phyloP scores from a whole-genome alignment of 129 eudicot species.

The Scalesia atractyloides region DNA sequence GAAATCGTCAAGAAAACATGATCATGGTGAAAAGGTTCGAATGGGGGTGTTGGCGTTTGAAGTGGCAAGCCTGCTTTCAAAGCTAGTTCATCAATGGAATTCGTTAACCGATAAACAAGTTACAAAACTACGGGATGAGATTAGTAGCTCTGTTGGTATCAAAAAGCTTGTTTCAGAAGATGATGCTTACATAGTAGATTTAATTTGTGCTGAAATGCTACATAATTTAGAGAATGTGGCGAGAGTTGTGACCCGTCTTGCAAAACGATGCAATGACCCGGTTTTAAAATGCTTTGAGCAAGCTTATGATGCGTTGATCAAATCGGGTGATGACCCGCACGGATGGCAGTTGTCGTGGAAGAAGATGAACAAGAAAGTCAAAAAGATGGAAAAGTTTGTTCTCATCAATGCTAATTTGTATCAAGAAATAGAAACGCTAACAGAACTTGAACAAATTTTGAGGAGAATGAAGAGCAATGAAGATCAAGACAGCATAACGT shows the following conservation, averaged over 20 bases:
- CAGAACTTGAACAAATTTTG: conserved; percentile 73
- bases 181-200: conserved; percentile 54
- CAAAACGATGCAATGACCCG: conserved; percentile 69
- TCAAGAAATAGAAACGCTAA: conserved; percentile 74
- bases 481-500: conserved; percentile 48
- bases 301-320: conserved; percentile 52
- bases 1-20: conserved; percentile 58
- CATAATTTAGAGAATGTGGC: conserved; percentile 62
- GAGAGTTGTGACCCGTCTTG: conserved; percentile 57
- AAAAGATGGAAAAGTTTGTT: conserved; percentile 73
- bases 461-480: conserved; percentile 63
- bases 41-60: conserved; percentile 79
- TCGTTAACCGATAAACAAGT: conserved; percentile 69
- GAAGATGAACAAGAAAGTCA: conserved; percentile 70
- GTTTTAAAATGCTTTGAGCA: conserved; percentile 60
- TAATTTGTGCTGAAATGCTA: conserved; percentile 64
- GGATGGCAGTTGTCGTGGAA: conserved; percentile 65
- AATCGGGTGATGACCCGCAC: conserved; percentile 53
- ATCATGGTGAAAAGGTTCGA: conserved; percentile 37
- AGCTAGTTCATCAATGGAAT: conserved; percentile 72
- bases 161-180: conserved; percentile 68
- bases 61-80: conserved; percentile 72
- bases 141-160: conserved; percentile 59
- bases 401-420: conserved; percentile 55
- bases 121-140: conserved; percentile 58